These are phyloP conservation scores for Trichosporon sp. DNA, from an alignment of 1,284 basidiomycete species.

Conservation along the genomic window DNA sequence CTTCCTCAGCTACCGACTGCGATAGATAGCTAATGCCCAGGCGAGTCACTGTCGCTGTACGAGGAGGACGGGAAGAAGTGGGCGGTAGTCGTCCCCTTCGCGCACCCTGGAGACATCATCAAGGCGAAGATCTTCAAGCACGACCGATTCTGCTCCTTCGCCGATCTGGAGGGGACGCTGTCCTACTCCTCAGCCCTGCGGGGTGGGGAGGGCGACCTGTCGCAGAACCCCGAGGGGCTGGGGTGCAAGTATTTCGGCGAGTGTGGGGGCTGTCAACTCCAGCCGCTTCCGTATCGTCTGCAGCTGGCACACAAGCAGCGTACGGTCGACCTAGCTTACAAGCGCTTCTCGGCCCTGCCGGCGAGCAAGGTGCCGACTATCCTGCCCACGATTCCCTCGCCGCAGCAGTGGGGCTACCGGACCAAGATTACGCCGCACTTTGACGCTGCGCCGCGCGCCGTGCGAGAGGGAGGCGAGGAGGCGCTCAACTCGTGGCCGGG, in stretches of 20 bases:
- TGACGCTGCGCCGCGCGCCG: slow-evolving; percentile 59
- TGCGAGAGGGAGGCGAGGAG: slow-evolving; percentile 11
- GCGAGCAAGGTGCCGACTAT: slow-evolving; percentile 58
- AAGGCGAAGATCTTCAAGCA: slow-evolving; percentile 63
- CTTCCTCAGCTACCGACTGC: background rate
- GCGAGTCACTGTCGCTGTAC: slow-evolving; percentile 26
- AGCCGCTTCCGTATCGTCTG: slow-evolving; percentile 81
- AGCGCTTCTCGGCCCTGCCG: slow-evolving; percentile 63
- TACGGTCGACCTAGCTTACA: slow-evolving; percentile 81
- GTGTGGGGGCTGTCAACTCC: slow-evolving; percentile 54
- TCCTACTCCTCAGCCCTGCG: slow-evolving; percentile 61
- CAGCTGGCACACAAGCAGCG: slow-evolving; percentile 81
- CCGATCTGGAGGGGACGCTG: slow-evolving; percentile 67
- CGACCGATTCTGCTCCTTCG: slow-evolving; percentile 62
- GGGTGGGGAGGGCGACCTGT: slow-evolving; percentile 53
- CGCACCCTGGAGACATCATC: slow-evolving; percentile 73
- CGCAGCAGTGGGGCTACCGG: slow-evolving; percentile 82
- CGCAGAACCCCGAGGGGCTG: slow-evolving; percentile 29
- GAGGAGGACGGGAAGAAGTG: slow-evolving; percentile 52
- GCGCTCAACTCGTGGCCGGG: slow-evolving; percentile 19
- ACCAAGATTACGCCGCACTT: slow-evolving; percentile 99
- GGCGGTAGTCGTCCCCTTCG: slow-evolving; percentile 75
- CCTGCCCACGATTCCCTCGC: slow-evolving; percentile 73
- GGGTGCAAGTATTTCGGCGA: slow-evolving; percentile 79
- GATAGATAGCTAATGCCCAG: slow-evolving; percentile 12